These are phyloP conservation scores for Apostasia ramifera DNA, from an alignment of 106 monocot species.

Conservation along the genomic window DNA sequence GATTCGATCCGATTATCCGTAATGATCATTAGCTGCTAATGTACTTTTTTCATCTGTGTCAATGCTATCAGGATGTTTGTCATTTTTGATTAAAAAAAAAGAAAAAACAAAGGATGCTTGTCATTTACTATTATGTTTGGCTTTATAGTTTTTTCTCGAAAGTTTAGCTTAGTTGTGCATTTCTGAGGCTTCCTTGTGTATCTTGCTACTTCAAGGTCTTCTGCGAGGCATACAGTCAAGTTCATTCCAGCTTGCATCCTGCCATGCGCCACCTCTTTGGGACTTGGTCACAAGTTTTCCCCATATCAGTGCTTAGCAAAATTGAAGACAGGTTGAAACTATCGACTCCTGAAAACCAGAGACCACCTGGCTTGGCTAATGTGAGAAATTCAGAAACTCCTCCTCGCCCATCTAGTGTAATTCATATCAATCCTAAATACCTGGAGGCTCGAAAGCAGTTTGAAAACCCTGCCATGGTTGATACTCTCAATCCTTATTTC, in stretches of 20 bases:
- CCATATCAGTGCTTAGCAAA: slow-evolving; percentile 35
- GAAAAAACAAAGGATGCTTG: no score
- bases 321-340: slow-evolving; percentile 72
- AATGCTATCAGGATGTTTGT: no score
- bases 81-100: no score
- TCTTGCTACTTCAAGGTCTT: slow-evolving; percentile 49
- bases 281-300: slow-evolving; percentile 91
- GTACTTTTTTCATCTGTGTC: no score
- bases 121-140: background rate
- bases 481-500: background rate
- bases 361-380: slow-evolving; percentile 15
- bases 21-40: no score
- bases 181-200: slow-evolving; percentile 3
- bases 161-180: background rate
- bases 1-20: no score
- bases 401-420: slow-evolving; percentile 63
- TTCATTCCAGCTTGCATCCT: slow-evolving; percentile 52
- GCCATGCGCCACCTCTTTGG: slow-evolving; percentile 88
- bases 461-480: slow-evolving; percentile 37
- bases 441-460: slow-evolving; percentile 60
- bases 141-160: background rate
- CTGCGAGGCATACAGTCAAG: slow-evolving; percentile 70
- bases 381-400: slow-evolving; percentile 46
- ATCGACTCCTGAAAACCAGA: slow-evolving; percentile 29
- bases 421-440: slow-evolving; percentile 95